Evolutionary conservation across 257 asterid species (phyloP).

Genomic region (Przewalskia tangutica): DNA sequence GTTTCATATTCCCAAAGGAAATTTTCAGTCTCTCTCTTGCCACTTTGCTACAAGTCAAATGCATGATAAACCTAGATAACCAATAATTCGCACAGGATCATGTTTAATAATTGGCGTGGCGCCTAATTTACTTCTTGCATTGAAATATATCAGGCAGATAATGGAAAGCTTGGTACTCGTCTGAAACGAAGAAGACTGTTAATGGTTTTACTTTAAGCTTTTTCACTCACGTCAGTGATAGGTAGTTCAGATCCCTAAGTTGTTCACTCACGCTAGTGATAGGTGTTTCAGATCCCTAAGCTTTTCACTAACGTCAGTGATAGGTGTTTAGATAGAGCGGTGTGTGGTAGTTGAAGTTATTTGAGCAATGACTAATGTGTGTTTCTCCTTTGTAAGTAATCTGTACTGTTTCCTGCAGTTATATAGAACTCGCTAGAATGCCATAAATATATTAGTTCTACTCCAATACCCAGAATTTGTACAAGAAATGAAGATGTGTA

Average conservation of each 20-base stretch:
- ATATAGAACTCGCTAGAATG: not conserved
- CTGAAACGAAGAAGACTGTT: conserved; percentile 40
- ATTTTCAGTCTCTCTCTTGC: too few relatives aligned
- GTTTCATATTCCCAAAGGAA: not conserved
- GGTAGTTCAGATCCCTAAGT: not conserved
- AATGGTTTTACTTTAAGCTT: conserved; percentile 2
- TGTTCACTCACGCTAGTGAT: not conserved
- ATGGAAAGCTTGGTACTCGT: conserved; percentile 40
- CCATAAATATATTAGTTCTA: not conserved
- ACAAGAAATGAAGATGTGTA: not conserved
- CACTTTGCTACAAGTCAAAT: too few relatives aligned
- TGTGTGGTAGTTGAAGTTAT: not conserved
- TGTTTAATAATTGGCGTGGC: not conserved
- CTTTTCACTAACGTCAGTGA: too few relatives aligned
- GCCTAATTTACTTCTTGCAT: conserved; percentile 9
- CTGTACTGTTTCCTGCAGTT: not conserved
- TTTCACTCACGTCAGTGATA: not conserved
- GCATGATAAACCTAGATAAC: too few relatives aligned
- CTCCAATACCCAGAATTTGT: not conserved
- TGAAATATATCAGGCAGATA: conserved; percentile 47
- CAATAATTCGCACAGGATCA: not conserved
- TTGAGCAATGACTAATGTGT: not conserved
- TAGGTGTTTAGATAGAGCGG: not conserved
- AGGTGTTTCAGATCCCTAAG: not conserved
- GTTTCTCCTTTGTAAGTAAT: not conserved